Base-by-base conservation (phyloP, 768 basidiomycete species). In the Hortiboletus flavorubellus region DNA sequence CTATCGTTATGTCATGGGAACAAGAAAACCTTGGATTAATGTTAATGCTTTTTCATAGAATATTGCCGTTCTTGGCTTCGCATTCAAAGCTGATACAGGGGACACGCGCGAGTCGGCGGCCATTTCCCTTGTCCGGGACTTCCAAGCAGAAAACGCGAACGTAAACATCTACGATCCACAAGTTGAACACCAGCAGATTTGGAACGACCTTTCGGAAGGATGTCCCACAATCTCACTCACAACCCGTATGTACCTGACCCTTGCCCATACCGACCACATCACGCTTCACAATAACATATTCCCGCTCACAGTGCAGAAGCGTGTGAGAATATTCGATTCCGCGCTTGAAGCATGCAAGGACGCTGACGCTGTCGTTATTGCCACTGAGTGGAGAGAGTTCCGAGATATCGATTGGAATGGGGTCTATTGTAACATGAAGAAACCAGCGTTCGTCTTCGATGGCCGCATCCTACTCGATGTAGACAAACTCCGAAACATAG, bases 311-410 rank as follows among this genome's bases (percentile, higher is more conserved):
- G 93, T 95, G 77, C 84, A 97, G 75, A 89, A 92, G 72, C 87
- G 90, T 65, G 89, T 98, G 39, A 89, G 80, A 21, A 86, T 99
- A 70, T 84, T 74, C 57, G 62, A 72, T 41, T 87, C 86, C 8
- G 93, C 93, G 1, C 73, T 93, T 53, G 92, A 93, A 63, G 97
- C 96, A 5, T 94, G 92, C 77, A 83, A 82, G 70, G 76, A 86
- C 56, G 86, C 91, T 42, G 97, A 98, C 71, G 96, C 93, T 4
- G 84, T 99, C 59, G 91, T 98, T 46, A 87, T 99, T 63, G 93
- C 92, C 29, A 99, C 97, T 3, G 96, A 96, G 74, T 97, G 94
- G 96, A 91, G 88, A 71, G 95, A 98, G 74, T 99, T 99, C 83
- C 82, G 81, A 67, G 81, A 87, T 38, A 89, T 99, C 60, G 86